Conservation (phyloP, 75 land plant genomes). For the Cryptomeria japonica region DNA sequence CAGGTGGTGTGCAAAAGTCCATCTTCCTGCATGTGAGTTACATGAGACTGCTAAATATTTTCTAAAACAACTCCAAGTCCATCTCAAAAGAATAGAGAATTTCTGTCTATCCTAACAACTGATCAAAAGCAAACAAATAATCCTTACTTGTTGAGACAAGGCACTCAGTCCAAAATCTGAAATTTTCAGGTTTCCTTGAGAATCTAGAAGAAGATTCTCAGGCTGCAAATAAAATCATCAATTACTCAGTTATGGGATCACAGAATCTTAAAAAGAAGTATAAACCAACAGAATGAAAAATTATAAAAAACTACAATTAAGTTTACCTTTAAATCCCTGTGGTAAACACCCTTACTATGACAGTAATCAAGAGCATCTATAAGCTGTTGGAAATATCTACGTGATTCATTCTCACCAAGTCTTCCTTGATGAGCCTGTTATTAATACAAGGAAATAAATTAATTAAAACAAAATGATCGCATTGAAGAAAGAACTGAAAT, state of each 20-base stretch:
- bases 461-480: neutral
- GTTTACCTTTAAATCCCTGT: constrained; percentile 77
- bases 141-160: constrained; percentile 57
- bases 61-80: neutral
- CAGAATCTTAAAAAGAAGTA: neutral
- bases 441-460: neutral
- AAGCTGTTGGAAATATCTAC: constrained; percentile 80
- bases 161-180: constrained; percentile 92
- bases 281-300: constrained; percentile 2
- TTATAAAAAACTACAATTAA: neutral
- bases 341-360: constrained; percentile 79
- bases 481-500: neutral
- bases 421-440: constrained; percentile 65
- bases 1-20: constrained; percentile 82
- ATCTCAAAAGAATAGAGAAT: neutral
- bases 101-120: constrained; percentile 2
- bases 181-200: constrained; percentile 64
- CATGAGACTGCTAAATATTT: neutral
- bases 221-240: constrained; percentile 41
- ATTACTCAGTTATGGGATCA: neutral
- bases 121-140: neutral
- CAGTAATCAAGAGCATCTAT: constrained; percentile 84
- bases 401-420: constrained; percentile 60
- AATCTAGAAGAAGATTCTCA: constrained; percentile 83
- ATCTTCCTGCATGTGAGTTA: constrained; percentile 51